phyloP scores from a whole-genome alignment of 805 yeast genomes.

The Candida mattraensis region DNA sequence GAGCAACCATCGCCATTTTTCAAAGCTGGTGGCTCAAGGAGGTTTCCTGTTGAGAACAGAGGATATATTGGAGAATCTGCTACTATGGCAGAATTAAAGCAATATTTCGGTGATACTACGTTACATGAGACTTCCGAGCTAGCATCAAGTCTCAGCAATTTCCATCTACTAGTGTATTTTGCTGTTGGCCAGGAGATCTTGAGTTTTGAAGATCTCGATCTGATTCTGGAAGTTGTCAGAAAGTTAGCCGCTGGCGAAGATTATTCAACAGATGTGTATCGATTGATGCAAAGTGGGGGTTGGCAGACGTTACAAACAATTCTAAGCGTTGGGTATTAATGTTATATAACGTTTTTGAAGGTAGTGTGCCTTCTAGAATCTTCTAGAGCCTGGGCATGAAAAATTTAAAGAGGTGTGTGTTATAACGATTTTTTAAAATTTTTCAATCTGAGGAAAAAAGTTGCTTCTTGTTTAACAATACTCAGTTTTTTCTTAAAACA shows the following conservation, averaged over 20 bases:
- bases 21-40: constrained; percentile 30
- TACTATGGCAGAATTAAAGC: constrained; percentile 55
- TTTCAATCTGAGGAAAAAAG: constrained; percentile 15
- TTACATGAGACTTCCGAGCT: constrained; percentile 25
- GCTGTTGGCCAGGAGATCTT: constrained; percentile 53
- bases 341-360: neutral
- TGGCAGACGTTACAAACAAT: constrained; percentile 80
- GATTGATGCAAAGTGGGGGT: constrained; percentile 62
- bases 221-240: constrained; percentile 49
- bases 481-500: neutral
- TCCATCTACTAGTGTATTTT: constrained; percentile 70
- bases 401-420: constrained; percentile 8
- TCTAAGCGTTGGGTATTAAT: constrained; percentile 18
- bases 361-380: constrained; percentile 17
- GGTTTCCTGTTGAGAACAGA: constrained; percentile 80
- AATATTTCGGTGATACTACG: constrained; percentile 38
- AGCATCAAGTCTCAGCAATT: constrained; percentile 50
- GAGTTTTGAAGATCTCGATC: constrained; percentile 50
- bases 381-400: constrained; percentile 15
- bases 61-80: constrained; percentile 73
- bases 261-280: constrained; percentile 28
- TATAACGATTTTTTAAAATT: constrained; percentile 18
- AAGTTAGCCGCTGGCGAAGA: constrained; percentile 42
- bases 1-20: constrained; percentile 55
- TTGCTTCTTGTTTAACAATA: constrained; percentile 1